phyloP scores from a whole-genome alignment of 768 basidiomycete genomes.

The Mycena venus region DNA sequence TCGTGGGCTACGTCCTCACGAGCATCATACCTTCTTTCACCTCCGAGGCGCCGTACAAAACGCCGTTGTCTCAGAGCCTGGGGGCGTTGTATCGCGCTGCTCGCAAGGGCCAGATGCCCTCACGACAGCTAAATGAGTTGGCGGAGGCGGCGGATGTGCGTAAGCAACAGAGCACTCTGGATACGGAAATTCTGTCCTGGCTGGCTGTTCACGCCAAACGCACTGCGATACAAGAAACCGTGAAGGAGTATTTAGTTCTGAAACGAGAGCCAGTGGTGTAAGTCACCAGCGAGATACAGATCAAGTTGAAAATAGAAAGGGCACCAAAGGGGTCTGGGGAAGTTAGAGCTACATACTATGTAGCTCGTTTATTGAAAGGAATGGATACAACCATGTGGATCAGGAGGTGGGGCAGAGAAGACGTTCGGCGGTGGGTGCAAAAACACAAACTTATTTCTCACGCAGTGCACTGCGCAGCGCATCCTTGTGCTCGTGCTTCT shows the following conservation, averaged over 20 bases:
- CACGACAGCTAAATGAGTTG: not conserved
- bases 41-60: not conserved
- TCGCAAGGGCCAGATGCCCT: not conserved
- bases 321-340: no score
- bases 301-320: no score
- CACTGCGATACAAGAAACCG: not conserved
- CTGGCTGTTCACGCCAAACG: not conserved
- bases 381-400: no score
- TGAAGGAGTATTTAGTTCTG: not conserved
- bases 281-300: no score
- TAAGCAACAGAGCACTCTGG: not conserved
- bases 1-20: not conserved
- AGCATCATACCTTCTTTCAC: not conserved
- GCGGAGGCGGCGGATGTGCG: not conserved
- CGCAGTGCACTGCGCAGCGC: no score
- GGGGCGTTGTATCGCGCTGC: not conserved
- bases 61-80: not conserved
- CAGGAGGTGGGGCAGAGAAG: no score
- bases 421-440: no score
- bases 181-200: not conserved
- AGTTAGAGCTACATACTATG: no score
- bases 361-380: no score
- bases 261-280: not conserved
- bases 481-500: no score
- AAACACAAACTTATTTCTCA: no score